Evolutionary conservation across 2,329 filamentous ascomycete species (phyloP).

Genomic region (Cladorrhinum sp.): DNA sequence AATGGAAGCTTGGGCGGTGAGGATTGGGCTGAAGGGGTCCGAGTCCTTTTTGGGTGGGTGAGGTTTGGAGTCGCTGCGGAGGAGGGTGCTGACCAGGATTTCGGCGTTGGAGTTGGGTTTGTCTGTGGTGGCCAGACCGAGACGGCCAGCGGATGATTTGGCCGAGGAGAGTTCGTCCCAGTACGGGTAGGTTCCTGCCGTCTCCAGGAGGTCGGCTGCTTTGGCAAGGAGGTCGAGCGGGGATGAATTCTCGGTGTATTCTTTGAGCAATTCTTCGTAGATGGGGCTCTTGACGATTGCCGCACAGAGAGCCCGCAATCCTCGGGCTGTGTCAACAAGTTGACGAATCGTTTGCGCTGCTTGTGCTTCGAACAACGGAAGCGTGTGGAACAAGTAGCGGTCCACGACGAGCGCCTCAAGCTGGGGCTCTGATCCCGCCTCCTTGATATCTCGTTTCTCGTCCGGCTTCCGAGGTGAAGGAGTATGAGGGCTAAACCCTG

Average conservation of each 20-base stretch:
- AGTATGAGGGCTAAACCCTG: not conserved
- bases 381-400: not conserved
- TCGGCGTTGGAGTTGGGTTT: constrained; percentile 15
- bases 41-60: not conserved
- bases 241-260: constrained; percentile 12
- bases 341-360: constrained; percentile 3
- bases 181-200: constrained; percentile 19
- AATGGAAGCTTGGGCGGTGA: not conserved
- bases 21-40: not conserved
- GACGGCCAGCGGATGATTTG: not conserved
- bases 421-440: not conserved
- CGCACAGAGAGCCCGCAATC: constrained; percentile 13
- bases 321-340: constrained; percentile 12
- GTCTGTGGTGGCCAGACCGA: constrained; percentile 3
- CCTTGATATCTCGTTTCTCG: not conserved
- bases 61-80: constrained; percentile 1
- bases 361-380: not conserved
- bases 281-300: constrained; percentile 11
- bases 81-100: constrained; percentile 4
- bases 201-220: constrained; percentile 19
- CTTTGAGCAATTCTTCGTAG: constrained; percentile 16
- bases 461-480: not conserved
- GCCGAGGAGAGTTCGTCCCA: constrained; percentile 12
- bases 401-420: not conserved
- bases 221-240: constrained; percentile 19